Percentiles rank a stretch among this genome's conserved stretches.
Conservation (phyloP, 345 rosid species). For the Cardiospermum halicacabum region DNA sequence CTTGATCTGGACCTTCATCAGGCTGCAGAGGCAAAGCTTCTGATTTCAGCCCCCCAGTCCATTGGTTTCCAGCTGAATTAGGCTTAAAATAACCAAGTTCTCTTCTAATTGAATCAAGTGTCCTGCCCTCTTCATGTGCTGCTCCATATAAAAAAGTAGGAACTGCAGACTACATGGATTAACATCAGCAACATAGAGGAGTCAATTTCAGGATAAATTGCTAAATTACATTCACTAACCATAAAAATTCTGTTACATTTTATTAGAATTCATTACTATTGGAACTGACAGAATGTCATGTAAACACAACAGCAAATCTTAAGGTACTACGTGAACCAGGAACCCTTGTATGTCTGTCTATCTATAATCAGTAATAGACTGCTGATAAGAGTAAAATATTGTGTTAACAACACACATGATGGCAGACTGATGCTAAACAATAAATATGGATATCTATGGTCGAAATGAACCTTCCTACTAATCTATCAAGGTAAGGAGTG, state of each 20-base stretch:
- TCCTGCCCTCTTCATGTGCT: slow-evolving; percentile 51
- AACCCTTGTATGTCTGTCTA: background rate
- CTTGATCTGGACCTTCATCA: slow-evolving; percentile 61
- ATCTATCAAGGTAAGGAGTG: background rate
- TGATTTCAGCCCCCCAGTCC: slow-evolving; percentile 62
- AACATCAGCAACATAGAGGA: slow-evolving; percentile 16
- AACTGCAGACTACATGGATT: slow-evolving; percentile 41
- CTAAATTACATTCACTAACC: background rate
- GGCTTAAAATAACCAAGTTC: slow-evolving; percentile 86
- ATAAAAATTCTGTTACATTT: background rate
- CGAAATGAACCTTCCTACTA: background rate
- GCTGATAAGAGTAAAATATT: background rate
- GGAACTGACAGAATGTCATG: background rate
- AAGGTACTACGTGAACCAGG: background rate
- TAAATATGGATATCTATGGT: background rate
- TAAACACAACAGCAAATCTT: too few relatives aligned
- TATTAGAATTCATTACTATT: background rate
- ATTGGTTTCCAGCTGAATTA: slow-evolving; percentile 49
- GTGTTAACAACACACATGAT: background rate
- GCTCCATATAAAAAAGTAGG: slow-evolving; percentile 83
- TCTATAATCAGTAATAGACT: background rate
- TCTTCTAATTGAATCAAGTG: slow-evolving; percentile 80
- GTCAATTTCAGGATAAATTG: background rate
- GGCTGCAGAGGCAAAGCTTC: slow-evolving; percentile 51
- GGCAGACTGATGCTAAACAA: background rate